Evolutionary conservation across 768 basidiomycete species (phyloP).

Genomic region (Scleroderma bovista): DNA sequence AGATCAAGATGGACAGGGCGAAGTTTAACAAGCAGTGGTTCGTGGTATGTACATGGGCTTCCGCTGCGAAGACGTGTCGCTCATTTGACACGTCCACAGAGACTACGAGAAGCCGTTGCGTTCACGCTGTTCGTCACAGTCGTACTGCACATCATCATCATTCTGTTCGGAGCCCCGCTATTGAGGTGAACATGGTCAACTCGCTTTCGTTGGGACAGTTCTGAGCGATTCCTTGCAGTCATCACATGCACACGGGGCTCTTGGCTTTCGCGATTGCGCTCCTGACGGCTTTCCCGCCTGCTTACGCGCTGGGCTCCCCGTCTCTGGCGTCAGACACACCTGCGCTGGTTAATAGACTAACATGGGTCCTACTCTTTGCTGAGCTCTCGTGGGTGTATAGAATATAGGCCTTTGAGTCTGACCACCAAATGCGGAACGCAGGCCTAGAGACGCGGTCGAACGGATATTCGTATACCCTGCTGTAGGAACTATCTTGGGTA

Average conservation of each 20-base stretch:
- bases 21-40: constrained; percentile 34
- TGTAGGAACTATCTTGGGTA: constrained; percentile 64
- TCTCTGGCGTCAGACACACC: constrained; percentile 36
- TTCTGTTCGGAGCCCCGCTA: constrained; percentile 76
- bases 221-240: constrained; percentile 30
- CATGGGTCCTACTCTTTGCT: constrained; percentile 77
- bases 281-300: constrained; percentile 60
- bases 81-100: constrained; percentile 33
- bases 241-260: constrained; percentile 55
- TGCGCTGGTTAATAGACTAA: constrained; percentile 51
- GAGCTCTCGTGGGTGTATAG: constrained; percentile 64
- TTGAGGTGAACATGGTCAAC: constrained; percentile 37
- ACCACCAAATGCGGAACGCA: constrained; percentile 18
- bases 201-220: neutral
- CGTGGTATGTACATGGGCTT: constrained; percentile 28
- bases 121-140: constrained; percentile 49
- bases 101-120: constrained; percentile 42
- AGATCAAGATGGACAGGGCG: constrained; percentile 39
- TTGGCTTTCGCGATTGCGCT: constrained; percentile 65
- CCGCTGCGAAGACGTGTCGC: constrained; percentile 1
- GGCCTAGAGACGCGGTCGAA: constrained; percentile 63
- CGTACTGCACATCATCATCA: constrained; percentile 41
- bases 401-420: neutral
- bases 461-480: constrained; percentile 75
- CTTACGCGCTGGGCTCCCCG: constrained; percentile 64